phyloP scores from a whole-genome alignment of 352 stramenopile genomes.

The Globisporangium cylindrosporum region DNA sequence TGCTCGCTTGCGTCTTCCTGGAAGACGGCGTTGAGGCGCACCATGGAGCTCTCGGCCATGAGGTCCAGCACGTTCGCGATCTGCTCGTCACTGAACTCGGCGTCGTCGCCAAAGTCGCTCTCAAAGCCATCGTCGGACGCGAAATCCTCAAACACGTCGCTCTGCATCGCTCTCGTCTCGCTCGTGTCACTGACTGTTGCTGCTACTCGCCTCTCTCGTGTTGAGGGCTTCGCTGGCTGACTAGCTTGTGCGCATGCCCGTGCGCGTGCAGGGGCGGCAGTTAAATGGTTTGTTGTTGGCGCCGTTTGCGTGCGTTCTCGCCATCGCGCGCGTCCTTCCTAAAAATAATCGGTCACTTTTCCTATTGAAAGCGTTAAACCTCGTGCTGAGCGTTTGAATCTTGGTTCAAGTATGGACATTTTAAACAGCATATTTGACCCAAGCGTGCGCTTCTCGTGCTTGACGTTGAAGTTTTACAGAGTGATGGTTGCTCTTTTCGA shows the following conservation, averaged over 20 bases:
- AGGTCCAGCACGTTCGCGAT: constrained; percentile 44
- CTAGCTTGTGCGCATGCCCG: not conserved
- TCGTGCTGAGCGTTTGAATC: not conserved
- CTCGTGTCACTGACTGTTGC: not conserved
- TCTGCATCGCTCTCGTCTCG: constrained; percentile 11
- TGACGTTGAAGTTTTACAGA: not conserved
- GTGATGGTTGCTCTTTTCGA: not conserved
- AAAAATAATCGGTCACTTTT: not conserved
- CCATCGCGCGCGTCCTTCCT: not conserved
- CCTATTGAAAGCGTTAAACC: not conserved
- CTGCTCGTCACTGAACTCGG: constrained; percentile 40
- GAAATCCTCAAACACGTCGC: constrained; percentile 53
- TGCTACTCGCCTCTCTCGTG: not conserved
- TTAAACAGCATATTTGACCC: not conserved
- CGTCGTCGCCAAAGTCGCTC: constrained; percentile 25
- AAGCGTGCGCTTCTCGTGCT: not conserved
- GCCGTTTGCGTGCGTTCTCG: not conserved
- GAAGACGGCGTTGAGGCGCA: constrained; percentile 1
- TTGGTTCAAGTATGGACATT: not conserved
- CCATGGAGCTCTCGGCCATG: constrained; percentile 21
- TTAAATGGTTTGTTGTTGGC: not conserved
- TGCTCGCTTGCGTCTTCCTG: not conserved
- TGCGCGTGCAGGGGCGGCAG: not conserved
- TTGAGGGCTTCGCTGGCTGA: not conserved
- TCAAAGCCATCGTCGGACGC: constrained; percentile 25